phyloP scores from a whole-genome alignment of 441 rosid species.

The Syzygium syzygioides region DNA sequence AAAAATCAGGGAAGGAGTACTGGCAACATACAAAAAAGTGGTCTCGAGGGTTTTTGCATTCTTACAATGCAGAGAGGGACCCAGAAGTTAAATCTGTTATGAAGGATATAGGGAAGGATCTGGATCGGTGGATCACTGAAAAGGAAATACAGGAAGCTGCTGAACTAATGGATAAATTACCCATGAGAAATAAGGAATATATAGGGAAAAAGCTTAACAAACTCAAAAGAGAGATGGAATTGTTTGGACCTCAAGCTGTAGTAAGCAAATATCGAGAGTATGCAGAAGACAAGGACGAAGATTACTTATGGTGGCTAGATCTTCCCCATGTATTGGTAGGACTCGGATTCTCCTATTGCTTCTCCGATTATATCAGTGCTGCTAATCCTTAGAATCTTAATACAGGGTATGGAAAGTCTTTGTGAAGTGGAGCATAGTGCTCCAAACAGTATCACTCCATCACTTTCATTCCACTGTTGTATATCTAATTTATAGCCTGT shows the following conservation, averaged over 20 bases:
- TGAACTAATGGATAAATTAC: constrained; percentile 54
- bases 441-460: not conserved
- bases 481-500: not conserved
- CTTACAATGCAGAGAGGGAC: constrained; percentile 77
- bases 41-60: constrained; percentile 76
- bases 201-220: constrained; percentile 78
- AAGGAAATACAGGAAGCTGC: constrained; percentile 82
- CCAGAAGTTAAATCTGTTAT: constrained; percentile 73
- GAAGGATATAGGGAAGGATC: constrained; percentile 89
- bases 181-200: constrained; percentile 54
- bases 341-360: constrained; percentile 3
- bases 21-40: constrained; percentile 96
- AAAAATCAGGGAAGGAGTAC: constrained; percentile 77
- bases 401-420: not conserved
- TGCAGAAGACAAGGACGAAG: constrained; percentile 71
- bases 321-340: constrained; percentile 83
- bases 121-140: constrained; percentile 92
- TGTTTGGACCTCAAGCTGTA: constrained; percentile 94
- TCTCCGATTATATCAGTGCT: not conserved
- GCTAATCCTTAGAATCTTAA: not conserved
- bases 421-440: not conserved
- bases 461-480: not conserved
- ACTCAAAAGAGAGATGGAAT: constrained; percentile 81
- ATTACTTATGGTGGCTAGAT: constrained; percentile 94
- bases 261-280: constrained; percentile 83